phyloP scores from a whole-genome alignment of 768 basidiomycete species.

The Astraeus odoratus region DNA sequence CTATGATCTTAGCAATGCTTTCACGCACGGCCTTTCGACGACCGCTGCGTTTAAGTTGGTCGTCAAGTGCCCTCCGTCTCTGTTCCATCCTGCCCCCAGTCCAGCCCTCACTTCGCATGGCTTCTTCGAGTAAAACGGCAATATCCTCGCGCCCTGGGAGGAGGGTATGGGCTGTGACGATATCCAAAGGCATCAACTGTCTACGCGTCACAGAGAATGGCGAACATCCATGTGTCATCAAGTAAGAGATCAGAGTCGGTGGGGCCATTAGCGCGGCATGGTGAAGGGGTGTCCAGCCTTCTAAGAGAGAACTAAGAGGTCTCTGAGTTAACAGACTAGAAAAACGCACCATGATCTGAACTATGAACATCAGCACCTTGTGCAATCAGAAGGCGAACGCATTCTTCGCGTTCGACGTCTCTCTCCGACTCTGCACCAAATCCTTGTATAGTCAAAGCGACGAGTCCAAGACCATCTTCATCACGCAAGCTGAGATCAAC shows the following conservation, averaged over 20 bases:
- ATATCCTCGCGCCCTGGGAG: conserved; percentile 82
- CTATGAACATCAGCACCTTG: conserved; percentile 64
- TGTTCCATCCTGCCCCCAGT: conserved; percentile 71
- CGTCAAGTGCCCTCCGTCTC: conserved; percentile 52
- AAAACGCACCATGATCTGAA: conserved; percentile 56
- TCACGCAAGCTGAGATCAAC: conserved; percentile 68
- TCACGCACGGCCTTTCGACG: conserved; percentile 51
- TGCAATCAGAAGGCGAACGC: conserved; percentile 68
- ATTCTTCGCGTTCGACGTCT: conserved; percentile 88
- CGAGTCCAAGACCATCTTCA: conserved; percentile 79
- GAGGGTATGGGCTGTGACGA: conserved; percentile 77
- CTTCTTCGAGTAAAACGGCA: conserved; percentile 79
- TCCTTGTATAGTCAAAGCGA: conserved; percentile 73
- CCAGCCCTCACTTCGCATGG: conserved; percentile 84
- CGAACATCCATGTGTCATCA: conserved; percentile 90
- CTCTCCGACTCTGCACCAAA: conserved; percentile 78
- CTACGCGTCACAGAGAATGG: conserved; percentile 70
- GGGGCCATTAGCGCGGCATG: conserved; percentile 86
- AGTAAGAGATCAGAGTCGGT: conserved; percentile 83
- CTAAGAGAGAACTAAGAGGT: conserved; percentile 33
- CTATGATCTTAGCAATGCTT: conserved; percentile 50
- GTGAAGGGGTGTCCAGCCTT: conserved; percentile 93
- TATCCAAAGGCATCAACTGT: conserved; percentile 81
- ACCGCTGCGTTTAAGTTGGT: conserved; percentile 45
- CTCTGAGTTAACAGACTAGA: background rate